Base-by-base conservation (phyloP, 192 early-diverging fungal genomes). In the Mortierella claussenii region DNA sequence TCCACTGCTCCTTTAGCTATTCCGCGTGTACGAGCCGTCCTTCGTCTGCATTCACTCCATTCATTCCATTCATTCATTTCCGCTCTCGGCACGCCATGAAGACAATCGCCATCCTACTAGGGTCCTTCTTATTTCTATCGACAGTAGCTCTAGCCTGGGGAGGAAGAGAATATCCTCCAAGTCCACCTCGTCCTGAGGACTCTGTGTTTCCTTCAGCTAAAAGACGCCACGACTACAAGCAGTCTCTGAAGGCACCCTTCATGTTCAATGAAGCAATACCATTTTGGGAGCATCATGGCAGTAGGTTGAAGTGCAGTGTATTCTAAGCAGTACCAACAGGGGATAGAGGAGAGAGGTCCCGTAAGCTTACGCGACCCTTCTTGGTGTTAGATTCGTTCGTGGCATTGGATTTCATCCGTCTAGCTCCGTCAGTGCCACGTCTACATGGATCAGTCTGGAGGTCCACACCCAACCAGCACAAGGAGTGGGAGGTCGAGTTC, bases 401-500 rank as follows among this genome's bases (percentile, higher is more conserved):
- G 13, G 67, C 87, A 3, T 24, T 56, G 9, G 80, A 90, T 12
- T 82, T 82, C 60, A 71, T 90, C 45, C 80, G 91, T 4, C 68
- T 94, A 34, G 81, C 90, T 20, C 81, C 88, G 2, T 88, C 85
- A 50, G 80, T 93, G 4, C 87, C 88, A 13, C 63, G 83, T 30
- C 58, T 71, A 18, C 50, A 61, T 4, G 91, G 91, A 15, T 46
- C 82, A 13, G 73, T 95, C 31, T 93, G 92, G 91, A 70, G 87
- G 7, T 63, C 54, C 3, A 37, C 65, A 0, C 80, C 86, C 0
- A 94, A 94, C 53, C 50, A 73, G 15, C 76, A 94, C 81, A 75
- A 82, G 63, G 87, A 91, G 42, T 95, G 92, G 92, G 83, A 91
- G 54, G 86, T 89, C 23, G 83, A 89, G 40, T 79, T 94, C 50